Evolutionary conservation across 257 asterid species (phyloP), one percentile per base, ranked within the genome.

Genomic region (Solanum neorickii): DNA sequence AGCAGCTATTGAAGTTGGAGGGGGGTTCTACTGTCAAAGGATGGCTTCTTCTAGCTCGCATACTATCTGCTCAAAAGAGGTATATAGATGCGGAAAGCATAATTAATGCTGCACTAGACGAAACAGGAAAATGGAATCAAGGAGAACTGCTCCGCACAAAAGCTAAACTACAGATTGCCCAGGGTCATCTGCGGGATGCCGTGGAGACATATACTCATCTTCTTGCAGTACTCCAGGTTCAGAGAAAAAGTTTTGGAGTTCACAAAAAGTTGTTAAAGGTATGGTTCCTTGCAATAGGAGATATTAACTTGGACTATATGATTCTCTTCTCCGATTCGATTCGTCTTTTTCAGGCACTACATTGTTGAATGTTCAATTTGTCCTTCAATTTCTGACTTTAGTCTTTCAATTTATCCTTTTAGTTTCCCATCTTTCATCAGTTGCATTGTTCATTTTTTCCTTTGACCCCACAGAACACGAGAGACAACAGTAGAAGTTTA

Each of bases 41-140:
- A 39, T 96, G 99, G 99, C 93, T 95, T 82, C 96, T 96, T 88
- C 88, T 96, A 49, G 99, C 98, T 82, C 96, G 98, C 46, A 91
- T 96, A 89, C 92, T 96, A 65, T 96, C 99, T 1, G 98, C 99
- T 91, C 97, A 95, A 83, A 94, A 92, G 68, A 87, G 96, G 89
- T 94, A 93, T 77, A 42, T 86, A 9, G 98, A 96, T 87, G 98
- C 98, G 1, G 98, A 95, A 88, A 93, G 89, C 87, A 88, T 96
- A 59, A 88, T 96, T 29, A 93, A 96, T 89, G 95, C 98, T 84
- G 99, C 99, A 74, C 77, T 96, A 86, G 98, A 94, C 31, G 99
- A 96, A 91, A 92, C 98, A 1, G 98, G 98, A 85, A 95, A 93
- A 86, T 96, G 98, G 99, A 93, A 96, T 74, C 99, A 94, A 88